Conservation (phyloP, 257 asterid genomes). For the Lycium ferocissimum region DNA sequence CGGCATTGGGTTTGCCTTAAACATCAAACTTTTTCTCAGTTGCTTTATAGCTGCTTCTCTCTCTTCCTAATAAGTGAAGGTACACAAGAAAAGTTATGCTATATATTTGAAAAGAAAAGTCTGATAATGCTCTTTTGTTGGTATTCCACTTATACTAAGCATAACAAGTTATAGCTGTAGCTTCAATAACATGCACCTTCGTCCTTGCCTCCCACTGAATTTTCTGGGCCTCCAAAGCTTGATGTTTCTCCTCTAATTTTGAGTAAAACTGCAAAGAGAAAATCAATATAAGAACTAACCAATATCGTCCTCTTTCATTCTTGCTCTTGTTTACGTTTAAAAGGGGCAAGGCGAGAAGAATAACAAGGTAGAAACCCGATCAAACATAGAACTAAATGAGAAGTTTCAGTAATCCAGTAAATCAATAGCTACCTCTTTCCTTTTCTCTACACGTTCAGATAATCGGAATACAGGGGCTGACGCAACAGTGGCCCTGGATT, state of each 20-base stretch:
- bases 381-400: background rate
- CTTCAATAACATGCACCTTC: conserved; percentile 55
- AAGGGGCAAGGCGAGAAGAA: background rate
- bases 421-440: conserved; percentile 69
- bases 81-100: conserved; percentile 10
- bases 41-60: conserved; percentile 75
- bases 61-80: conserved; percentile 65
- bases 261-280: conserved; percentile 61
- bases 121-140: background rate
- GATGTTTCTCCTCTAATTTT: conserved; percentile 84
- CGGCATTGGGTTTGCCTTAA: conserved; percentile 95
- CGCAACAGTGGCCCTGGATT: conserved; percentile 59
- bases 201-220: conserved; percentile 68
- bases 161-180: conserved; percentile 17
- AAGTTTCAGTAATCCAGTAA: conserved; percentile 2
- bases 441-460: conserved; percentile 80
- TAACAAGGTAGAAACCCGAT: background rate
- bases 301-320: background rate
- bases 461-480: conserved; percentile 75
- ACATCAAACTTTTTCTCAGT: conserved; percentile 69
- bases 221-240: conserved; percentile 81
- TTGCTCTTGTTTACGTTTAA: background rate
- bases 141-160: background rate
- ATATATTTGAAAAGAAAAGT: background rate
- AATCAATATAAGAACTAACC: conserved; percentile 23